Conservation (phyloP, 257 asterid genomes). For the Lantana camara region DNA sequence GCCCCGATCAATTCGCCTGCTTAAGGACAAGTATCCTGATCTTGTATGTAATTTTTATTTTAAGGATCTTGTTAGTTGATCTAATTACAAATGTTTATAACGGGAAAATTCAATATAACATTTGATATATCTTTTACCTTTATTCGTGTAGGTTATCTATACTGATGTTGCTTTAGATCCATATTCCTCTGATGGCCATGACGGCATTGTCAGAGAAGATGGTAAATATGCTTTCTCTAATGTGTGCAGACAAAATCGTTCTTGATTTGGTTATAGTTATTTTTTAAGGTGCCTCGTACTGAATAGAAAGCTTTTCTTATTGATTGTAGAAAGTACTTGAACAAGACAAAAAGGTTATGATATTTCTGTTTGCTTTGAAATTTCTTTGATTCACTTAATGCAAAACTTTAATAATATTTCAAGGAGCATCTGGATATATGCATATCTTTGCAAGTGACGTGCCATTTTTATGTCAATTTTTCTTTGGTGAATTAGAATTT, state of each 20-base stretch:
- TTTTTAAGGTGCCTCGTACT: background rate
- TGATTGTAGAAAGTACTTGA: background rate
- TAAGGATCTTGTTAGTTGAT: slow-evolving; percentile 2
- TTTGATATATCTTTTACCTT: slow-evolving; percentile 13
- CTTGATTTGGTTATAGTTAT: background rate
- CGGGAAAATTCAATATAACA: background rate
- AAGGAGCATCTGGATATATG: too few relatives aligned
- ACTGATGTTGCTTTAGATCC: slow-evolving; percentile 98
- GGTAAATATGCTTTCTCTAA: slow-evolving; percentile 46
- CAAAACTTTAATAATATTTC: too few relatives aligned
- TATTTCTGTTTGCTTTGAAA: background rate
- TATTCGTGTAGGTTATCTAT: slow-evolving; percentile 62
- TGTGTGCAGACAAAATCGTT: background rate
- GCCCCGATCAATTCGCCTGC: slow-evolving; percentile 85
- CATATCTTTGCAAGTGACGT: background rate
- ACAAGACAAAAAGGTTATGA: background rate
- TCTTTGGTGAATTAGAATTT: background rate
- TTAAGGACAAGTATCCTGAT: slow-evolving; percentile 93
- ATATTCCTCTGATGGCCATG: slow-evolving; percentile 98
- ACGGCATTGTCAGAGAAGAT: slow-evolving; percentile 97
- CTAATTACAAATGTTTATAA: background rate
- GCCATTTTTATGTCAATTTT: background rate
- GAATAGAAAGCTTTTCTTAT: background rate
- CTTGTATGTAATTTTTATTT: slow-evolving; percentile 59
- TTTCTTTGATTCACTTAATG: too few relatives aligned